Base-by-base conservation (phyloP, 148 eudicot genomes). In the Vaccinium darrowii region DNA sequence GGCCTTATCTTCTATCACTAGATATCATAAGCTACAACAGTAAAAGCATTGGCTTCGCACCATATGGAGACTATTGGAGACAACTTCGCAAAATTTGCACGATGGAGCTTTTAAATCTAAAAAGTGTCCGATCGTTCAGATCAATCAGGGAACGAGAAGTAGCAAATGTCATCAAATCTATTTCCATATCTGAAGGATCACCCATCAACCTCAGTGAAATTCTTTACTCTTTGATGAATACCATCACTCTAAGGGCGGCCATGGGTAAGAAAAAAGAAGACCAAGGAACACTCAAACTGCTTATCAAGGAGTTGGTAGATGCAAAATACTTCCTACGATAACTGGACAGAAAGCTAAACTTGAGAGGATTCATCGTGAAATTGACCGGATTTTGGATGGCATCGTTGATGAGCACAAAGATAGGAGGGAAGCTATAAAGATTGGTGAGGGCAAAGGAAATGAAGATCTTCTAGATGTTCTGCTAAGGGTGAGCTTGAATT, bases 41-140 rank as follows among this genome's bases (percentile, higher is more conserved):
- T 25, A 56, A 71, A 21, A 25, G 74, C 50, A 56, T 88, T 25
- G 39, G 58, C 47, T 84, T 78, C 33, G 65, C 85, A 1, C 88
- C 87, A 11, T 84, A 86, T 54, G 90, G 88, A 1, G 87, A 71
- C 8, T 39, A 39, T 39, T 39, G 43, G 5, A 39, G 43, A 39
- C 43, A 39, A 39, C 43, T 39, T 39, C 43, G 5, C 43, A 39
- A 39, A 39, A 39, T 39, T 39, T 39, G 43, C 5, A 39, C 43
- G 43, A 39, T 39, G 63, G 63, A 58, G 21, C 63, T 58, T 58
- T 58, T 58, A 39, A 81, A 86, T 53, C 7, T 57, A 8, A 86
- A 77, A 23, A 79, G 88, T 8, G 90, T 88, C 52, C 88, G 67
- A 39, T 86, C 86, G 18, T 86, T 86, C 27, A 3, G 85, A 33